phyloP scores from a whole-genome alignment of 768 basidiomycete genomes.

The Filobasidium wieringae region DNA sequence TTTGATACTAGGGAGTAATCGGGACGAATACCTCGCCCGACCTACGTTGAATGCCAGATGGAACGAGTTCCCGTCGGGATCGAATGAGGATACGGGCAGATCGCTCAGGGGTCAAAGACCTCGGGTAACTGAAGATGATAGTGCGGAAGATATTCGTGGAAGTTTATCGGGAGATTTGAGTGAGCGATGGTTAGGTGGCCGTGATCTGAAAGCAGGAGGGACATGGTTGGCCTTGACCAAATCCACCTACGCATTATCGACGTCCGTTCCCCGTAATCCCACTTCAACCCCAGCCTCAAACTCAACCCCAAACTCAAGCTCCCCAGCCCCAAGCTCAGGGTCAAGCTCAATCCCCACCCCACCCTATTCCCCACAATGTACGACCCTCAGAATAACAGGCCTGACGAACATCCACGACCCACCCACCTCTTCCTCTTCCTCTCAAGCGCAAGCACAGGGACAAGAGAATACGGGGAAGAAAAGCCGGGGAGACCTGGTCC shows the following conservation, averaged over 20 bases:
- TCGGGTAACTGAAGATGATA: too few relatives aligned
- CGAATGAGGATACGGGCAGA: neutral
- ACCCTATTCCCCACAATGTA: too few relatives aligned
- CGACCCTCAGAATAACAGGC: constrained; percentile 19
- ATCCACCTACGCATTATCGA: constrained; percentile 20
- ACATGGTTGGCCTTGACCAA: constrained; percentile 40
- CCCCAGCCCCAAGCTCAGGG: neutral
- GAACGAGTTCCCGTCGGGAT: constrained; percentile 23
- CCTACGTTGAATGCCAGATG: constrained; percentile 32
- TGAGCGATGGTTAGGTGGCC: too few relatives aligned
- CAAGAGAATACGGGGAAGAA: too few relatives aligned
- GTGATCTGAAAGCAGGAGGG: too few relatives aligned
- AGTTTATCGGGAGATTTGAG: constrained; percentile 21
- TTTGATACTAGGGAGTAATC: constrained; percentile 36
- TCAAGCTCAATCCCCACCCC: constrained; percentile 8
- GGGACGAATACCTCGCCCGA: constrained; percentile 39
- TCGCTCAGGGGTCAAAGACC: too few relatives aligned
- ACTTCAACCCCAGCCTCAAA: neutral
- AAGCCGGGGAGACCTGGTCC: constrained; percentile 31
- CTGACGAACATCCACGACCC: constrained; percentile 28
- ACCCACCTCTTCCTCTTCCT: constrained; percentile 4
- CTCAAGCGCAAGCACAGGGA: too few relatives aligned
- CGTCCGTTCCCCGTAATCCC: constrained; percentile 12
- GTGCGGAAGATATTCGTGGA: constrained; percentile 30
- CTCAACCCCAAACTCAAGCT: constrained; percentile 8